Evolutionary conservation across 2,329 filamentous ascomycete genomes (phyloP).

Genomic region (Scedosporium minutisporum): DNA sequence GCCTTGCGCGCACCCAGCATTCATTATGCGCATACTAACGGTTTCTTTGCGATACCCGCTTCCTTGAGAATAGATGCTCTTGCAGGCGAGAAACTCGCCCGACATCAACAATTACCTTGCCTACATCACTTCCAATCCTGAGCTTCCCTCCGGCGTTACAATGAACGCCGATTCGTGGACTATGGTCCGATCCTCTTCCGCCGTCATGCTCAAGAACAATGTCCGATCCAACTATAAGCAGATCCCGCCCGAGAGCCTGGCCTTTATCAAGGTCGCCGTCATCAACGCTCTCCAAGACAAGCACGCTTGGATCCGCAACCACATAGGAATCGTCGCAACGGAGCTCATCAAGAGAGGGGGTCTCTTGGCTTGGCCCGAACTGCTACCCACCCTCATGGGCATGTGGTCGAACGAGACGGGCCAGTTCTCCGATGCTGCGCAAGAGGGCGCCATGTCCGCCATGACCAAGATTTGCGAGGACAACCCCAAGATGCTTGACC

Average conservation of each 20-base stretch:
- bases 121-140: slow-evolving; percentile 71
- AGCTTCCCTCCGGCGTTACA: slow-evolving; percentile 50
- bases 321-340: slow-evolving; percentile 87
- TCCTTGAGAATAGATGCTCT: slow-evolving; percentile 62
- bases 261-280: slow-evolving; percentile 70
- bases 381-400: slow-evolving; percentile 72
- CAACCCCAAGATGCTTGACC: slow-evolving; percentile 76
- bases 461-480: slow-evolving; percentile 96
- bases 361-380: slow-evolving; percentile 81
- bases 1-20: not conserved
- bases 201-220: slow-evolving; percentile 94
- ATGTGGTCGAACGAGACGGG: slow-evolving; percentile 66
- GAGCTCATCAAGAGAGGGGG: slow-evolving; percentile 80
- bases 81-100: slow-evolving; percentile 75
- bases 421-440: slow-evolving; percentile 58
- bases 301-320: slow-evolving; percentile 73
- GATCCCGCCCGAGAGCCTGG: slow-evolving; percentile 63
- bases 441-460: slow-evolving; percentile 90
- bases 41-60: slow-evolving; percentile 3
- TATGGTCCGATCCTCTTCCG: slow-evolving; percentile 75
- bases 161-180: slow-evolving; percentile 55
- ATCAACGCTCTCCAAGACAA: slow-evolving; percentile 73
- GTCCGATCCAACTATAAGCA: slow-evolving; percentile 65
- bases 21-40: slow-evolving; percentile 12
- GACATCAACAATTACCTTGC: slow-evolving; percentile 97